Conservation (phyloP, 768 basidiomycete species). For the Dioszegia hungarica region DNA sequence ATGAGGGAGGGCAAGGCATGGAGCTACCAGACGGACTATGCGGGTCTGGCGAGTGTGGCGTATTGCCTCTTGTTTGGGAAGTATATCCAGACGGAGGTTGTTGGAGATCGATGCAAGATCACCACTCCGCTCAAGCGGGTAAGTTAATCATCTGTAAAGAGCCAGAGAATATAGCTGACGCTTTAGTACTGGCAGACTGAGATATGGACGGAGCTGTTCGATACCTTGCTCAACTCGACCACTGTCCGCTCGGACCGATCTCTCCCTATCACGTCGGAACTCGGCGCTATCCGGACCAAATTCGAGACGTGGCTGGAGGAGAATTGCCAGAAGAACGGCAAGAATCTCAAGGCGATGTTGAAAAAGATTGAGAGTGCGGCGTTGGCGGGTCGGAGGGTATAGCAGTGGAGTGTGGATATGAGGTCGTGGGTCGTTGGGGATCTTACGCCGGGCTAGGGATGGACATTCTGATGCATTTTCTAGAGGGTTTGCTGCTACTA, state of each 20-base stretch:
- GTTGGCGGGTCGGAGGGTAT: conserved; percentile 18
- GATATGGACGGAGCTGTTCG: conserved; percentile 78
- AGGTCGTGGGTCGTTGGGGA: no score
- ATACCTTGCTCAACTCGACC: conserved; percentile 76
- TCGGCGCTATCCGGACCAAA: conserved; percentile 62
- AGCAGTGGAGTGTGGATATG: background rate
- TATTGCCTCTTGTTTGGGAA: conserved; percentile 96
- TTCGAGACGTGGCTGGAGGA: conserved; percentile 84
- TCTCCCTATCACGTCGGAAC: conserved; percentile 68
- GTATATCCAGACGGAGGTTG: conserved; percentile 74
- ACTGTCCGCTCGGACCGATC: conserved; percentile 57
- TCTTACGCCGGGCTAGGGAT: no score
- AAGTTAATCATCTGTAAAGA: background rate
- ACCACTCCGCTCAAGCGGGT: conserved; percentile 40
- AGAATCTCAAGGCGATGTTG: conserved; percentile 48
- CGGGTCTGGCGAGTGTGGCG: conserved; percentile 86
- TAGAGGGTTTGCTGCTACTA: no score
- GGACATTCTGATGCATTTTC: no score
- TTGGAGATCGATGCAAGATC: conserved; percentile 42
- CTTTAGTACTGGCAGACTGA: conserved; percentile 84
- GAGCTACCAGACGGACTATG: conserved; percentile 96
- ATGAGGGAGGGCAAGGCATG: conserved; percentile 75
- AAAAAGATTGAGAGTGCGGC: conserved; percentile 49
- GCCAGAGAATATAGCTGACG: background rate
- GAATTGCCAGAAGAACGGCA: conserved; percentile 69